Evolutionary conservation across 768 basidiomycete genomes (phyloP).

Genomic region (Daedaleopsis nitida): DNA sequence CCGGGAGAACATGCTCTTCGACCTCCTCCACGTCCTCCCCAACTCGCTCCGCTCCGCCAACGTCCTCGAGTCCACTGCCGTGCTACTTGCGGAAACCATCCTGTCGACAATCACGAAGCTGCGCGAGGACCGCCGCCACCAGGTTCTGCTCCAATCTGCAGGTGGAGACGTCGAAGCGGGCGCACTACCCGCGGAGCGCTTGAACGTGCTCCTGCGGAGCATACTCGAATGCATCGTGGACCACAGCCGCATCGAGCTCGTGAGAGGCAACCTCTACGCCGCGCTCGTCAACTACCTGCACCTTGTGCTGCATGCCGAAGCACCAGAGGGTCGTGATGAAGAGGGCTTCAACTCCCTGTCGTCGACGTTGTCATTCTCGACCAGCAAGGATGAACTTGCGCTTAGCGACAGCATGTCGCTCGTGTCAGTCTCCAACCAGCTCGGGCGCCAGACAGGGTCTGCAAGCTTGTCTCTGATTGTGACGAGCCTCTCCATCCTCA

Average conservation of each 20-base stretch:
- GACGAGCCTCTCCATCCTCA: constrained; percentile 68
- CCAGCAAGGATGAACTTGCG: constrained; percentile 42
- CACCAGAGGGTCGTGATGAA: background rate
- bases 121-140: constrained; percentile 78
- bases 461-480: constrained; percentile 50
- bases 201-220: constrained; percentile 72
- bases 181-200: constrained; percentile 76
- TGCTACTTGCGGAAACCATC: constrained; percentile 82
- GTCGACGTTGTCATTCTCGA: constrained; percentile 16
- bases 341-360: constrained; percentile 11
- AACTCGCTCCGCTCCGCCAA: constrained; percentile 63
- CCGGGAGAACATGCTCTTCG: constrained; percentile 88
- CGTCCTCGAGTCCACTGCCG: constrained; percentile 69
- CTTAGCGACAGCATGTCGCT: constrained; percentile 40
- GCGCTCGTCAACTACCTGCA: constrained; percentile 88
- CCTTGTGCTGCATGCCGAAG: constrained; percentile 45
- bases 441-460: constrained; percentile 6
- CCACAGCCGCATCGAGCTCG: constrained; percentile 77
- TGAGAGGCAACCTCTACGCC: constrained; percentile 95
- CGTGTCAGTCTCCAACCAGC: constrained; percentile 9
- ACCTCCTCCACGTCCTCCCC: constrained; percentile 83
- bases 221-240: constrained; percentile 76
- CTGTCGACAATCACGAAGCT: constrained; percentile 85
- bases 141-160: constrained; percentile 65
- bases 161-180: constrained; percentile 64